These are phyloP conservation scores for Phytophthora hybrid DNA, from an alignment of 352 stramenopile species.

Conservation along the genomic window DNA sequence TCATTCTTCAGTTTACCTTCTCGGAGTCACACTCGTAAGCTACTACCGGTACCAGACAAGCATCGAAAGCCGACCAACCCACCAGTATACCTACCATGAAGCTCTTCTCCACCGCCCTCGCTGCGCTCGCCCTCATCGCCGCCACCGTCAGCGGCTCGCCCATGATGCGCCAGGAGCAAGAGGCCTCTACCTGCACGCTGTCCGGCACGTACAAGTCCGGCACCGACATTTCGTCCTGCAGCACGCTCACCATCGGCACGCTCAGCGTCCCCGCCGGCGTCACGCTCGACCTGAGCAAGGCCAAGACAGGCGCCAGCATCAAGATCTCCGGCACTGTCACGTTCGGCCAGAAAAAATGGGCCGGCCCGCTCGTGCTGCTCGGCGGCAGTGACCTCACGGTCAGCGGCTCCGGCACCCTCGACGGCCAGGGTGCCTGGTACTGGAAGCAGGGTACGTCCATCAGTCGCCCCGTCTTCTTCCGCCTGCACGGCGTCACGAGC, in stretches of 20 bases:
- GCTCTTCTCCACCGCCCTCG: slow-evolving; percentile 16
- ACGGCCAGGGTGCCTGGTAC: slow-evolving; percentile 45
- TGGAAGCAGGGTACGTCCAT: slow-evolving; percentile 41
- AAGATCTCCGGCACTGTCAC: slow-evolving; percentile 41
- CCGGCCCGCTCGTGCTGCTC: slow-evolving; percentile 38
- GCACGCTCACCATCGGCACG: slow-evolving; percentile 29
- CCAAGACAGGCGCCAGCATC: slow-evolving; percentile 35
- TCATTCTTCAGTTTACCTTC: slow-evolving; percentile 4
- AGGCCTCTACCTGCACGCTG: slow-evolving; percentile 32
- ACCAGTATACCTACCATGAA: slow-evolving; percentile 21
- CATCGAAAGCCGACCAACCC: not conserved
- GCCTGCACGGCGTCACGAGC: slow-evolving; percentile 13
- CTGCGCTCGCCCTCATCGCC: slow-evolving; percentile 9
- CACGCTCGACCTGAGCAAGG: slow-evolving; percentile 41
- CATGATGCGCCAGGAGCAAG: slow-evolving; percentile 32
- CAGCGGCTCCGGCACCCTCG: slow-evolving; percentile 34
- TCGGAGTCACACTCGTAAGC: not conserved
- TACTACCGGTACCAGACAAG: not conserved
- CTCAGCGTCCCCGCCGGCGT: slow-evolving; percentile 39
- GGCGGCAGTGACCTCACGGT: slow-evolving; percentile 34
- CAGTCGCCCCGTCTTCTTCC: slow-evolving; percentile 41
- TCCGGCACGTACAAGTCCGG: slow-evolving; percentile 40
- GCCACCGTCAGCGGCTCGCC: slow-evolving; percentile 12
- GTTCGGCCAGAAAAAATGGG: slow-evolving; percentile 33
- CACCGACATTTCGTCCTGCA: slow-evolving; percentile 31